Evolutionary conservation across 2,329 filamentous ascomycete genomes (phyloP).

Genomic region (Claviceps pazoutovae): DNA sequence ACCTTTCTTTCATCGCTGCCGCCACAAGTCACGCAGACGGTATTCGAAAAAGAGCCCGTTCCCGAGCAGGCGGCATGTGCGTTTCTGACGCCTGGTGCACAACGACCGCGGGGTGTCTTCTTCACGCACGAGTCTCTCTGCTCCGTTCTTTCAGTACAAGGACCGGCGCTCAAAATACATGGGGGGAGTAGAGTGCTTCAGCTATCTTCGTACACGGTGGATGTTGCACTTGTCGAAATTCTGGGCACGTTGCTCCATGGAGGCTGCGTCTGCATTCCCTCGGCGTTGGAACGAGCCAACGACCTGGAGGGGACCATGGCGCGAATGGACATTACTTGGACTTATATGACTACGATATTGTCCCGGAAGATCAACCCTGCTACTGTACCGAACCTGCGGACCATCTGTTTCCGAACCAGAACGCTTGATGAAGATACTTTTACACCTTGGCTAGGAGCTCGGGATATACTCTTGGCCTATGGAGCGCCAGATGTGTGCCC

Average conservation of each 20-base stretch:
- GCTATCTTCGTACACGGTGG: slow-evolving; percentile 39
- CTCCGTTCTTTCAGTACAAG: slow-evolving; percentile 38
- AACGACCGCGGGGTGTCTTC: slow-evolving; percentile 42
- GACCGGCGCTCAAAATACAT: slow-evolving; percentile 33
- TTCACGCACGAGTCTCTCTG: slow-evolving; percentile 47
- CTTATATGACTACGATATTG: slow-evolving; percentile 45
- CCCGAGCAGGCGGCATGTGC: slow-evolving; percentile 42
- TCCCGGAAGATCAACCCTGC: slow-evolving; percentile 29
- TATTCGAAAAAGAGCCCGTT: slow-evolving; percentile 18
- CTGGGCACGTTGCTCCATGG: slow-evolving; percentile 39
- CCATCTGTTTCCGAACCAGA: slow-evolving; percentile 32
- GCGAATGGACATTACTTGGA: slow-evolving; percentile 36
- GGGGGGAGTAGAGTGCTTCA: slow-evolving; percentile 40
- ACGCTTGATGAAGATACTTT: slow-evolving; percentile 37
- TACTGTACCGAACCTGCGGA: slow-evolving; percentile 23
- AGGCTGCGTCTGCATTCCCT: slow-evolving; percentile 45
- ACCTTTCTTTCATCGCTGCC: slow-evolving; percentile 23
- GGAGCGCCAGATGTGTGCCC: slow-evolving; percentile 38
- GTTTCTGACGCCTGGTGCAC: slow-evolving; percentile 41
- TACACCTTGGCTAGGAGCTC: slow-evolving; percentile 29
- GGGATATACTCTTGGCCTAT: slow-evolving; percentile 35
- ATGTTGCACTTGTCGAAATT: slow-evolving; percentile 37
- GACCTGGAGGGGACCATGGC: slow-evolving; percentile 36
- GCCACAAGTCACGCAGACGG: slow-evolving; percentile 12
- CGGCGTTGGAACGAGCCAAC: slow-evolving; percentile 32